These are phyloP conservation scores for Mucor indicus DNA, from an alignment of 371 early-diverging fungal species.

Conservation along the genomic window DNA sequence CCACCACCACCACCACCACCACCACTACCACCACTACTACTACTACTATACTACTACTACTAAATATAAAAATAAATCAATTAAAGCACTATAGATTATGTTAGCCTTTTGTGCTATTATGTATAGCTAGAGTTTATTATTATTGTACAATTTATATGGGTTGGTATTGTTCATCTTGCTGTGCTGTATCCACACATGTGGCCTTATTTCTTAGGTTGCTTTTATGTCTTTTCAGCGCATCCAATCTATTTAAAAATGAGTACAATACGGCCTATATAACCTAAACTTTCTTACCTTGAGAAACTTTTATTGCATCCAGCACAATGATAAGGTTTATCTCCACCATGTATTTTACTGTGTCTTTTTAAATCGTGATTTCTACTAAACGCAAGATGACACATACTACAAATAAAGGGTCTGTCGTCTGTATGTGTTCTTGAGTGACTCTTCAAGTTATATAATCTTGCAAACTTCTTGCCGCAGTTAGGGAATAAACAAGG, in stretches of 20 bases:
- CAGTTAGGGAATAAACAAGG: conserved; percentile 71
- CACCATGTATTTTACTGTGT: conserved; percentile 82
- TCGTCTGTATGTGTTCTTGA: conserved; percentile 77
- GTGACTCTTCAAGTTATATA: conserved; percentile 80
- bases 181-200: conserved; percentile 6
- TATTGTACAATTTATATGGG: too few species aligned
- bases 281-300: conserved; percentile 35
- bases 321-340: conserved; percentile 81
- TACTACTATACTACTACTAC: too few species aligned
- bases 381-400: conserved; percentile 75
- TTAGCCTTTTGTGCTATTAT: too few species aligned
- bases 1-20: too few species aligned
- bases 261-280: too few species aligned
- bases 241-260: conserved; percentile 28
- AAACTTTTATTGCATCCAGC: conserved; percentile 80
- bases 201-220: conserved; percentile 44
- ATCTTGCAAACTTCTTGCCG: conserved; percentile 71
- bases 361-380: conserved; percentile 87
- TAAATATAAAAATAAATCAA: too few species aligned
- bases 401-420: conserved; percentile 73
- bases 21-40: too few species aligned
- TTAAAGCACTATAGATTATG: too few species aligned
- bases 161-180: too few species aligned
- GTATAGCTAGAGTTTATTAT: too few species aligned
- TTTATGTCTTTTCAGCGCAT: conserved; percentile 51